Evolutionary conservation across 78 protist species (phyloP).

Genomic region (Monocercomonoides exilis): DNA sequence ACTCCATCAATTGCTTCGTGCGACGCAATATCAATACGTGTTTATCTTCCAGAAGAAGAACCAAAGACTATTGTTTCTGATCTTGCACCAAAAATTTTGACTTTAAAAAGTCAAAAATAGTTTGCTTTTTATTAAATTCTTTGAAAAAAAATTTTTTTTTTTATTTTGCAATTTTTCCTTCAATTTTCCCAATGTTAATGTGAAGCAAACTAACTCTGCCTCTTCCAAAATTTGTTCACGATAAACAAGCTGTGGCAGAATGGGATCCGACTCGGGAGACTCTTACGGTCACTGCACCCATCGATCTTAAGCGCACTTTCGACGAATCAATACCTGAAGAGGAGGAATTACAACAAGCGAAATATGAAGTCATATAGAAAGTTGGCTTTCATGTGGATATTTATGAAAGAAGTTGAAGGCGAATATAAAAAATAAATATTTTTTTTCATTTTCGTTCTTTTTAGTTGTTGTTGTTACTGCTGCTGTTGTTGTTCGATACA

Average conservation of each 20-base stretch:
- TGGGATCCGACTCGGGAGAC: not conserved
- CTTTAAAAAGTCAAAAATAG: not conserved
- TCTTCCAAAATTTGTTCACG: not conserved
- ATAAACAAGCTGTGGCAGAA: not conserved
- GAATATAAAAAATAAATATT: too few species aligned
- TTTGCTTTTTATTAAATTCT: too few species aligned
- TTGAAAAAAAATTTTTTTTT: too few species aligned
- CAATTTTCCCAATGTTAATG: not conserved
- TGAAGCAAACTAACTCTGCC: not conserved
- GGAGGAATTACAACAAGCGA: not conserved
- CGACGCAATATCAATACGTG: not conserved
- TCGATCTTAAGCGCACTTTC: not conserved
- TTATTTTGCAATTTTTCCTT: too few species aligned
- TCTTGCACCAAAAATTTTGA: not conserved
- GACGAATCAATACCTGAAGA: not conserved
- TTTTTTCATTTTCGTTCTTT: too few species aligned
- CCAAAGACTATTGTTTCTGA: not conserved
- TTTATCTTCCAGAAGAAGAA: not conserved
- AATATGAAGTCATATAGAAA: not conserved
- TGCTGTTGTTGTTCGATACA: too few species aligned
- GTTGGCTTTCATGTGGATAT: too few species aligned
- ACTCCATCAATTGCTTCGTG: not conserved
- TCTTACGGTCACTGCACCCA: not conserved
- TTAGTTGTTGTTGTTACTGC: too few species aligned
- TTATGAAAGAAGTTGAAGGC: too few species aligned